phyloP scores from a whole-genome alignment of 768 basidiomycete genomes.

The Mycena vitilis region DNA sequence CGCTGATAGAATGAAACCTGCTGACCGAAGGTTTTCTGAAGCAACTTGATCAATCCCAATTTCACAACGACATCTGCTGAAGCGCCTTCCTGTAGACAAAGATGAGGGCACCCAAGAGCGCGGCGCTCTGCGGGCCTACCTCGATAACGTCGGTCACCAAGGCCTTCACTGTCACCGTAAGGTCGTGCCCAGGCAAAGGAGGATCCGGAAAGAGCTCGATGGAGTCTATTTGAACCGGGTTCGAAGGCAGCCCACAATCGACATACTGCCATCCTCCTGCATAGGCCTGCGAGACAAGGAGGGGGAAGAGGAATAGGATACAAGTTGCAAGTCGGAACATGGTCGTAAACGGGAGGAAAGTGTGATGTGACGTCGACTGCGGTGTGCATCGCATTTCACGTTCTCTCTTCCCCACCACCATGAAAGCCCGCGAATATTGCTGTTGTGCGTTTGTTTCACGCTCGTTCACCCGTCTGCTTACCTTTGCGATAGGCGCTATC shows the following conservation, averaged over 20 bases:
- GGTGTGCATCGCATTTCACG: constrained; percentile 21
- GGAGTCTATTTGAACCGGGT: constrained; percentile 73
- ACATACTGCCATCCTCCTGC: constrained; percentile 69
- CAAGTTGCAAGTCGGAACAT: constrained; percentile 24
- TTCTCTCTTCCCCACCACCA: constrained; percentile 45
- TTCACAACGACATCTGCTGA: constrained; percentile 92
- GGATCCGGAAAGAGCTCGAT: constrained; percentile 87
- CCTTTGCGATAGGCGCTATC: constrained; percentile 62
- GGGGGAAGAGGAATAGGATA: constrained; percentile 12
- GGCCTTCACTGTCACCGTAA: constrained; percentile 88
- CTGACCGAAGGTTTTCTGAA: not conserved
- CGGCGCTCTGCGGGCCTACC: constrained; percentile 53
- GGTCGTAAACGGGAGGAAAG: not conserved
- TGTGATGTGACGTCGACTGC: constrained; percentile 17
- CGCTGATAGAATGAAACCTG: not conserved
- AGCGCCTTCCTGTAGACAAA: constrained; percentile 82
- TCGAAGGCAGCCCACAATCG: constrained; percentile 69
- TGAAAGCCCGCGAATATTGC: constrained; percentile 89
- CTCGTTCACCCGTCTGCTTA: constrained; percentile 1
- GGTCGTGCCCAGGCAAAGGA: constrained; percentile 84
- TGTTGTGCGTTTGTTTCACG: constrained; percentile 61
- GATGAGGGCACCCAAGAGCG: not conserved
- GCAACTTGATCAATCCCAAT: constrained; percentile 62
- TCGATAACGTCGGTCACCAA: constrained; percentile 68
- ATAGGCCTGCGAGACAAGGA: not conserved